Conservation (phyloP, 2,329 filamentous ascomycete genomes). For the Calonectria pseudoturangicola region DNA sequence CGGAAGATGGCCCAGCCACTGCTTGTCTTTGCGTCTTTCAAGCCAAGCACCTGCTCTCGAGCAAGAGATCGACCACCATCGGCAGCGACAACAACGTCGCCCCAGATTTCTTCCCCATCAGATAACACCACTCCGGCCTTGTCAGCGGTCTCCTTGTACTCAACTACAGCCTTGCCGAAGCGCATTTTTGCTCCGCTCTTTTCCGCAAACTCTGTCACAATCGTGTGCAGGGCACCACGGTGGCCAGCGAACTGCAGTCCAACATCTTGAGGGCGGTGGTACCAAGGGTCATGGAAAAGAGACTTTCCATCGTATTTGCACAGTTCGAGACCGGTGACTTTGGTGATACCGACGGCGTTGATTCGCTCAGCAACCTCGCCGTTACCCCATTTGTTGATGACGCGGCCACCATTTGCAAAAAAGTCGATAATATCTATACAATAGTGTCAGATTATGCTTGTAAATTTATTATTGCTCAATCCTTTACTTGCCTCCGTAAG, state of each 20-base stretch:
- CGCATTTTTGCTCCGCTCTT: constrained; percentile 43
- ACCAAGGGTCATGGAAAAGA: constrained; percentile 41
- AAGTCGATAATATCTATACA: constrained; percentile 47
- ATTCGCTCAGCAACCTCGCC: constrained; percentile 23
- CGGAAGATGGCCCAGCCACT: constrained; percentile 50
- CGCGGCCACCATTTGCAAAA: constrained; percentile 45
- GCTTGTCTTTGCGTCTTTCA: constrained; percentile 42
- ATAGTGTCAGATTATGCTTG: neutral
- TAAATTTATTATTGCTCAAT: too few relatives aligned
- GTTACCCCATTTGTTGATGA: constrained; percentile 27
- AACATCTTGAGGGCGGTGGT: constrained; percentile 28
- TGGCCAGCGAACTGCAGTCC: constrained; percentile 38
- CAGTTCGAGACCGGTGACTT: constrained; percentile 33
- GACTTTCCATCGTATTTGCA: constrained; percentile 40
- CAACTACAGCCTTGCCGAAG: constrained; percentile 38
- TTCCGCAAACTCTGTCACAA: constrained; percentile 47
- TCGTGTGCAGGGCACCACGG: constrained; percentile 43
- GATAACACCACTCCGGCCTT: constrained; percentile 36
- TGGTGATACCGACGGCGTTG: constrained; percentile 17
- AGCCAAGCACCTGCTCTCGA: constrained; percentile 46
- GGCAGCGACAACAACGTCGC: constrained; percentile 47
- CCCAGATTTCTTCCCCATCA: constrained; percentile 34
- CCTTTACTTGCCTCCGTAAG: constrained; percentile 18
- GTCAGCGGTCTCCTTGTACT: constrained; percentile 40
- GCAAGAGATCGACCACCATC: constrained; percentile 47